Conservation (phyloP, 1,284 basidiomycete species). For the Trichosporon sp. region DNA sequence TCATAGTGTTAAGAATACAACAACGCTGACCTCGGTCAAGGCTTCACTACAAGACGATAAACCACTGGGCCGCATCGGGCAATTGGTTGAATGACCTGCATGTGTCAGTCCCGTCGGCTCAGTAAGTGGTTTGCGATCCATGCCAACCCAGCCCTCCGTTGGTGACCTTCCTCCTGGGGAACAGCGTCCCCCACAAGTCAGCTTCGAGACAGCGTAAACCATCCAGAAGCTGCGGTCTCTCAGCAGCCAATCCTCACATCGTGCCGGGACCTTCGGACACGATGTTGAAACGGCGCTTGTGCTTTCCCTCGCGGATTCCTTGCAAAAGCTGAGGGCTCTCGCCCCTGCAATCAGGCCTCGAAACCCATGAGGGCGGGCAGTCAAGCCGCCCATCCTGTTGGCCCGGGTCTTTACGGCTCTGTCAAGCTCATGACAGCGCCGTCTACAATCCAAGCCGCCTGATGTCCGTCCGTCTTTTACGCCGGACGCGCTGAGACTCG, state of each 20-base stretch:
- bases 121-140: conserved; percentile 12
- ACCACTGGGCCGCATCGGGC: not conserved
- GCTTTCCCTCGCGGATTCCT: conserved; percentile 19
- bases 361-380: conserved; percentile 17
- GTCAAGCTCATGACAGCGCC: conserved; percentile 10
- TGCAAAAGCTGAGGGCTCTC: conserved; percentile 1
- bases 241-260: conserved; percentile 12
- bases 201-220: not conserved
- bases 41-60: not conserved
- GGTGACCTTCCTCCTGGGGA: not conserved
- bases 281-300: not conserved
- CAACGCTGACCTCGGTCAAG: not conserved
- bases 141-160: conserved; percentile 5
- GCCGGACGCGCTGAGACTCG: conserved; percentile 7
- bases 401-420: conserved; percentile 22
- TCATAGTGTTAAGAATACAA: not conserved
- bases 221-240: not conserved
- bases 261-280: not conserved
- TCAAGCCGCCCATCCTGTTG: not conserved
- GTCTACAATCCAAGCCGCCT: conserved; percentile 11
- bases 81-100: not conserved
- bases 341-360: conserved; percentile 19
- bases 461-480: conserved; percentile 26
- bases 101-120: conserved; percentile 9
- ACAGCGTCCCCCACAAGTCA: not conserved